Evolutionary conservation across 2,329 filamentous ascomycete genomes (phyloP), one percentile per base, ranked within the genome.

Genomic region (Neurospora sp.): DNA sequence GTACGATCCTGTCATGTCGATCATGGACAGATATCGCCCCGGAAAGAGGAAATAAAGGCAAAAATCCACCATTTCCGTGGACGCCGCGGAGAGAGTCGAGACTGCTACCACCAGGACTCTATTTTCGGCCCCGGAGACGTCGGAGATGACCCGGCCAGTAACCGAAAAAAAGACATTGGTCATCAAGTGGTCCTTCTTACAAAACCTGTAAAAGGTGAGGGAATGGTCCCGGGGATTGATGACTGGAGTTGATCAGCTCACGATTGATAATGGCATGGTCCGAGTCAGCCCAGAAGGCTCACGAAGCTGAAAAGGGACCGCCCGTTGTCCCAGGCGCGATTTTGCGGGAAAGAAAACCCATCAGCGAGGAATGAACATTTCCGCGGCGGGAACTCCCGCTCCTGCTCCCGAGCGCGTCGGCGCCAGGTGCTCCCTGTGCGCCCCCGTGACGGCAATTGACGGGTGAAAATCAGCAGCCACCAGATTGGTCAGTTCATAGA

Each of bases 321-420:
- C 23, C 19, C n/a, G 43, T 52, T 52, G 43, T 52, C 19, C 43
- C 9, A 15, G 19, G 43, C 19, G 43, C 43, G 19, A 52, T 52
- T 33, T 62, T 62, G 52, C 52, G 52, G 52, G 23, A 58, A 23
- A 58, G 19, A 58, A 58, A 15, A 62, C 42, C 36, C 40, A 28
- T 38, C 7, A n/a, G 36, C 9, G 15, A 28, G 28, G 28, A 13
- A 39, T 40, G 28, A 52, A 36, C 69, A 71, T 74, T 67, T 74
- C 73, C 73, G 72, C 73, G 73, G 73, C 72, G 73, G 71, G 69
- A 73, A 70, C 46, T 67, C 71, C 73, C 73, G 73, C 62, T 23
- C 9, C 39, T 33, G 67, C 38, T 33, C 62, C 67, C 17, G 69
- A 42, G 10, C 33, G n/a, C n/a, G 2, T 4, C 28, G 3, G 42